phyloP scores from a whole-genome alignment of 129 eudicot species.

The Flaveria brownii region DNA sequence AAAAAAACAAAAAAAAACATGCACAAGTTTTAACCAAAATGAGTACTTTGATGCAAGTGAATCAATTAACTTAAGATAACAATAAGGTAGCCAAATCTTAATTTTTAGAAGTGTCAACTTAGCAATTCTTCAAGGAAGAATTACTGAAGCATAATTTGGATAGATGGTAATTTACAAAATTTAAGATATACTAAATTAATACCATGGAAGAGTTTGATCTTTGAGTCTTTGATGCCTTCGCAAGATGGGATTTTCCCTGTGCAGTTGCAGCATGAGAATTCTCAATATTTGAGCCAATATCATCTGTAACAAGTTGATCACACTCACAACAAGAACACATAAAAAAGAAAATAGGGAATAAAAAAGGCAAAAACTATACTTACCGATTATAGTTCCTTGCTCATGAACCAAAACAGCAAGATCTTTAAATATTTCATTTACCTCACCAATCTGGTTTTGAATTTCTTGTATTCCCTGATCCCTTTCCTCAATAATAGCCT shows the following conservation, averaged over 20 bases:
- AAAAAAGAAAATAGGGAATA: not conserved
- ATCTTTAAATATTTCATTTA: constrained; percentile 68
- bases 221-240: constrained; percentile 80
- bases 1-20: not conserved
- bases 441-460: constrained; percentile 62
- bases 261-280: constrained; percentile 86
- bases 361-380: constrained; percentile 15
- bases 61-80: not conserved
- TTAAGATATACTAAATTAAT: not conserved
- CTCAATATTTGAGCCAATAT: constrained; percentile 79
- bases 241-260: constrained; percentile 83
- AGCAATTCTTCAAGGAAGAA: not conserved
- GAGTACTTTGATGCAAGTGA: constrained; percentile 4
- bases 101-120: not conserved
- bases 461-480: constrained; percentile 78
- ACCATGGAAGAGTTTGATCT: constrained; percentile 92
- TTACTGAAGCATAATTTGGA: not conserved
- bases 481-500: constrained; percentile 80
- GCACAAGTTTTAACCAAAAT: constrained; percentile 4
- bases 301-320: constrained; percentile 51
- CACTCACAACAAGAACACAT: not conserved
- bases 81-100: not conserved
- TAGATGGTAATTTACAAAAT: not conserved
- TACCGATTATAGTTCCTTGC: constrained; percentile 94
- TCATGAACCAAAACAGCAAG: constrained; percentile 73